These are phyloP conservation scores for Climacium dendroides DNA, from an alignment of 225 moss, liverwort and hornwort species.

Conservation along the genomic window DNA sequence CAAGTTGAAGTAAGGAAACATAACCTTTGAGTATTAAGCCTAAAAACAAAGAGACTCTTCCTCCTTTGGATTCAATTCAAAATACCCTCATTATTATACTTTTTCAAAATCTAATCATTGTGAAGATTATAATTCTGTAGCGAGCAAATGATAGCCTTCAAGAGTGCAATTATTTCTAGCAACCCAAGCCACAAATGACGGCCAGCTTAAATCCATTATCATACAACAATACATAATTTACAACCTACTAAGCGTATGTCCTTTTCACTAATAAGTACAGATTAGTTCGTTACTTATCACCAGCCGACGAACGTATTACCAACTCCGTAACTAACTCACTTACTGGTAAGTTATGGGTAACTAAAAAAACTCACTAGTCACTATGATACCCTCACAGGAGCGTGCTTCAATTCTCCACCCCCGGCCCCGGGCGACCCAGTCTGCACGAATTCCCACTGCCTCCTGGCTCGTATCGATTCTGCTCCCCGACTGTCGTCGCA, in stretches of 20 bases:
- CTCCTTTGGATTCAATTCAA: fast-evolving
- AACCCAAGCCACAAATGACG: neutral
- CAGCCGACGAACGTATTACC: no score
- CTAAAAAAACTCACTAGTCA: neutral
- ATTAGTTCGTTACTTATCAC: no score
- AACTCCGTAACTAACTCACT: neutral
- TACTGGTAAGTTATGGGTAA: neutral
- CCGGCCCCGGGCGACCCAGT: neutral
- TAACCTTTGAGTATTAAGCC: fast-evolving
- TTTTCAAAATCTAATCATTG: neutral
- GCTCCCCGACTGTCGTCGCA: neutral
- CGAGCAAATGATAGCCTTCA: neutral
- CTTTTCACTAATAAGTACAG: neutral
- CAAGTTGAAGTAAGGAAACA: neutral
- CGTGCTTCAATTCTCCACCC: neutral
- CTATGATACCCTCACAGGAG: no score
- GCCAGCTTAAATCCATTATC: neutral
- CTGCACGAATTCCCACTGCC: neutral
- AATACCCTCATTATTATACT: neutral
- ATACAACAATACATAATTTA: neutral
- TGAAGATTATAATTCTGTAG: neutral
- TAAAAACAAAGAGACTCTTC: no score
- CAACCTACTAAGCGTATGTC: neutral
- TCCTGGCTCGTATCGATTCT: neutral
- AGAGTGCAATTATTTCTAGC: neutral